Conservation (phyloP, 345 rosid species). For the Geranium rotundifolium region DNA sequence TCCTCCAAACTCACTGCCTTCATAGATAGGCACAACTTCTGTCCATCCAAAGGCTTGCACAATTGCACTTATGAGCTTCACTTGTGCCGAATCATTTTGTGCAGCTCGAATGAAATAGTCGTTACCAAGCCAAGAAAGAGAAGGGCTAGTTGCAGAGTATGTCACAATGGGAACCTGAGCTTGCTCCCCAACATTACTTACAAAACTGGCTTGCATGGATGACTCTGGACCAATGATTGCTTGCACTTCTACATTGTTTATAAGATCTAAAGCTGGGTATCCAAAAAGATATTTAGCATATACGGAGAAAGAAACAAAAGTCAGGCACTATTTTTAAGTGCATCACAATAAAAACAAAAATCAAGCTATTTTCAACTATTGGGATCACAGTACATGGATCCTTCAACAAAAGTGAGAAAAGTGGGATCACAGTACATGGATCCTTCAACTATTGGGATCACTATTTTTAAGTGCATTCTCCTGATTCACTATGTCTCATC, state of each 20-base stretch:
- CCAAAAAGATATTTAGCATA: background rate
- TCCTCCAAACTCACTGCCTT: conserved; percentile 23
- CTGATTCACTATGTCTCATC: no score
- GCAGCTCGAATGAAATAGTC: conserved; percentile 21
- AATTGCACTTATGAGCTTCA: conserved; percentile 14
- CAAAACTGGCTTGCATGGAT: conserved; percentile 23
- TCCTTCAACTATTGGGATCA: no score
- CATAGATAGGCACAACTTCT: conserved; percentile 23
- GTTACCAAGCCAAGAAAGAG: conserved; percentile 6
- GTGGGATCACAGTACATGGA: no score
- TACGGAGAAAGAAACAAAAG: background rate
- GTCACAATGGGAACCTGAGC: conserved; percentile 30
- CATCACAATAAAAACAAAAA: no score
- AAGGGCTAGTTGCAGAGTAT: conserved; percentile 22
- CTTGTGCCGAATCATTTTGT: conserved; percentile 21
- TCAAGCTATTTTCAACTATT: no score
- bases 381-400: no score
- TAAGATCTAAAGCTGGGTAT: conserved; percentile 26
- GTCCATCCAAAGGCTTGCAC: conserved; percentile 27
- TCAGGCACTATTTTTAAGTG: no score
- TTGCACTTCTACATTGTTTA: conserved; percentile 24
- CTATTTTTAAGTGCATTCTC: no score
- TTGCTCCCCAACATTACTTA: conserved; percentile 19
- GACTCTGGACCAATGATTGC: conserved; percentile 31
- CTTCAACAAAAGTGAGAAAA: no score